Percentiles rank a stretch among this genome's conserved stretches.
Conservation (phyloP, 305 asterid species). For the Stenogyne calaminthoides region DNA sequence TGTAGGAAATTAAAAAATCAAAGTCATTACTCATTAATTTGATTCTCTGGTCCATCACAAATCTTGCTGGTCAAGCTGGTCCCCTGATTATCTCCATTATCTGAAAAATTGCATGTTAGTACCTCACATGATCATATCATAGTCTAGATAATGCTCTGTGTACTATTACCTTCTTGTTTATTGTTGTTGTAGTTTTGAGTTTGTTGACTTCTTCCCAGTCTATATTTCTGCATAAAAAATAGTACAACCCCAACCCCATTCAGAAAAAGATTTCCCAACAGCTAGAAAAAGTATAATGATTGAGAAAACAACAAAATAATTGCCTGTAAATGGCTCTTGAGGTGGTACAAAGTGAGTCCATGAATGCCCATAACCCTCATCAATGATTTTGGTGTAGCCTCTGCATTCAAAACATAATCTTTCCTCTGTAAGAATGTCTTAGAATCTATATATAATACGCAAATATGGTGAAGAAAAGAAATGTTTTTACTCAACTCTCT, state of each 20-base stretch:
- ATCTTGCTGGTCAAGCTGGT: slow-evolving; percentile 38
- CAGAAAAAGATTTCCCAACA: slow-evolving; percentile 1
- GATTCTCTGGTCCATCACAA: slow-evolving; percentile 50
- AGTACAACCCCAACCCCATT: slow-evolving; percentile 1
- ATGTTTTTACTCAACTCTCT: slow-evolving; percentile 64
- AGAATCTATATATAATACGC: neutral
- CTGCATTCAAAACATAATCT: slow-evolving; percentile 45
- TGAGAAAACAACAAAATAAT: neutral
- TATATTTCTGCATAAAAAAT: slow-evolving; percentile 64
- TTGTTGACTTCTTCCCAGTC: slow-evolving; percentile 77
- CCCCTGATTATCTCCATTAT: slow-evolving; percentile 43
- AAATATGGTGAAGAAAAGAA: neutral
- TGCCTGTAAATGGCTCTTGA: slow-evolving; percentile 97
- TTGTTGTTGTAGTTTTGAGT: slow-evolving; percentile 46
- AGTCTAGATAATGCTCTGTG: neutral
- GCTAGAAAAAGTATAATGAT: slow-evolving; percentile 1
- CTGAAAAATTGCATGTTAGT: slow-evolving; percentile 36
- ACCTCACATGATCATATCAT: neutral
- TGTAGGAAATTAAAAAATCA: neutral
- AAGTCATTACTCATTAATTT: slow-evolving; percentile 63
- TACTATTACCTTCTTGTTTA: slow-evolving; percentile 53
- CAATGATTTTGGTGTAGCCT: slow-evolving; percentile 94
- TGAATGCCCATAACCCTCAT: slow-evolving; percentile 89
- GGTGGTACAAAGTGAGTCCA: slow-evolving; percentile 92
- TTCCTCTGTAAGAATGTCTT: neutral